Evolutionary conservation across 108 stramenopile genomes (phyloP).

Genomic region (Cyclotella atomus): DNA sequence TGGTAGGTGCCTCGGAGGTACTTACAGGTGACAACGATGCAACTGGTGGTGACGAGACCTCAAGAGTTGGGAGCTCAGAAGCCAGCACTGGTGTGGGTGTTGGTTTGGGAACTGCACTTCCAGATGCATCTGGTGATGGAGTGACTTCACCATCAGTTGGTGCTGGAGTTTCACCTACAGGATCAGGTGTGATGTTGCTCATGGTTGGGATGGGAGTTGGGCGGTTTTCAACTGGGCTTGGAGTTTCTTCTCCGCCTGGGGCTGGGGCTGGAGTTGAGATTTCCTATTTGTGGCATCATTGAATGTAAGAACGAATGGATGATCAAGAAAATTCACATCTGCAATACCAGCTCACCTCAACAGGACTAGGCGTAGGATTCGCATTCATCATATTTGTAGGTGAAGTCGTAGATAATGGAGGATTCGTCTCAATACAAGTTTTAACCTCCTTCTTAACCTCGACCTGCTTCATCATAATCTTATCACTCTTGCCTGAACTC

Average conservation of each 20-base stretch:
- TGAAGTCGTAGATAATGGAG: background rate
- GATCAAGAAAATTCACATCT: too few relatives aligned
- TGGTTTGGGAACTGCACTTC: background rate
- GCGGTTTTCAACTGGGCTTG: background rate
- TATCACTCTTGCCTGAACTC: background rate
- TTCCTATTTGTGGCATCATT: too few relatives aligned
- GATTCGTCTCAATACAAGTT: background rate
- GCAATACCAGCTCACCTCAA: background rate
- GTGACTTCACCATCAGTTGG: background rate
- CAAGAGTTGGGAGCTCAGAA: background rate
- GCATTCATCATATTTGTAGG: background rate
- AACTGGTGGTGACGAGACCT: background rate
- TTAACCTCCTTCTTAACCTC: slow-evolving; percentile 12
- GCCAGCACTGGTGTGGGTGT: background rate
- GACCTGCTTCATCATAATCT: slow-evolving; percentile 9
- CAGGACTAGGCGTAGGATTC: background rate
- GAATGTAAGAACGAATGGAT: too few relatives aligned
- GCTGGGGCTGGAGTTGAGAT: background rate
- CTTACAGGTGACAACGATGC: background rate
- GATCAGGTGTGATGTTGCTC: slow-evolving; percentile 14
- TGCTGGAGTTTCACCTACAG: background rate
- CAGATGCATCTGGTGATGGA: background rate
- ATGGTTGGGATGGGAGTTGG: slow-evolving; percentile 17
- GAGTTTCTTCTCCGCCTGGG: background rate
- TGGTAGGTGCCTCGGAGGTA: background rate